phyloP scores from a whole-genome alignment of 164 flowering plant genomes.

The Saururus chinensis region DNA sequence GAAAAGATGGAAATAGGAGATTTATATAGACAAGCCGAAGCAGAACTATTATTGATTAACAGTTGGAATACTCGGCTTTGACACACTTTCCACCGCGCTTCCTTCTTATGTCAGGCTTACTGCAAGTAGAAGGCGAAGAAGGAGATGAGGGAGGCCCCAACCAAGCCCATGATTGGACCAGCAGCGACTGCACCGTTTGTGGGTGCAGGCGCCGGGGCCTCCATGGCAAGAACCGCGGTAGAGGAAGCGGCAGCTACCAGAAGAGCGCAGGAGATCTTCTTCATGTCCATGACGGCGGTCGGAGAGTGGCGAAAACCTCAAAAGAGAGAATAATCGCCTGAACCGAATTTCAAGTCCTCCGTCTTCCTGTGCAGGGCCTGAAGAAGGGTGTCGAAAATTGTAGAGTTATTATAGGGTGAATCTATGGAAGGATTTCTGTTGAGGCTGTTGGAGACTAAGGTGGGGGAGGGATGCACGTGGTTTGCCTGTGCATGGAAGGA shows the following conservation, averaged over 20 bases:
- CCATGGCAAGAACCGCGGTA: slow-evolving; percentile 6
- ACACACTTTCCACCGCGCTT: neutral
- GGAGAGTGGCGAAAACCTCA: neutral
- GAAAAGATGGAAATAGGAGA: neutral
- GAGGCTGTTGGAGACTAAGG: neutral
- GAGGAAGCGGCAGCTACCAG: slow-evolving; percentile 8
- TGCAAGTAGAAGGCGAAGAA: slow-evolving; percentile 26
- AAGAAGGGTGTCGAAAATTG: neutral
- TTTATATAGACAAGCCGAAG: neutral
- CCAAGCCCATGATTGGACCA: slow-evolving; percentile 20
- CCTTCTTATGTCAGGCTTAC: neutral
- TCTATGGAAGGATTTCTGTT: neutral
- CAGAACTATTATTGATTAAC: neutral
- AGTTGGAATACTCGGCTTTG: neutral
- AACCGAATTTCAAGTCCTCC: neutral
- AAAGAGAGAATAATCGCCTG: slow-evolving; percentile 2
- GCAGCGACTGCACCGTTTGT: slow-evolving; percentile 8
- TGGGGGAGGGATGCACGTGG: neutral
- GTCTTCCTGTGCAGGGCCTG: neutral
- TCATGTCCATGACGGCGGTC: slow-evolving; percentile 7
- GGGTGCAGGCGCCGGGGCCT: slow-evolving; percentile 2
- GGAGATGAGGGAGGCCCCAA: slow-evolving; percentile 29
- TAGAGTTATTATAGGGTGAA: neutral
- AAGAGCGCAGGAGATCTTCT: slow-evolving; percentile 12
- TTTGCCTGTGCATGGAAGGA: neutral